A percentile compares a stretch with the other conserved stretches of the same genome.
Evolutionary conservation across 1,284 basidiomycete genomes (phyloP).

Genomic region (Cutaneotrichosporon mucoides): DNA sequence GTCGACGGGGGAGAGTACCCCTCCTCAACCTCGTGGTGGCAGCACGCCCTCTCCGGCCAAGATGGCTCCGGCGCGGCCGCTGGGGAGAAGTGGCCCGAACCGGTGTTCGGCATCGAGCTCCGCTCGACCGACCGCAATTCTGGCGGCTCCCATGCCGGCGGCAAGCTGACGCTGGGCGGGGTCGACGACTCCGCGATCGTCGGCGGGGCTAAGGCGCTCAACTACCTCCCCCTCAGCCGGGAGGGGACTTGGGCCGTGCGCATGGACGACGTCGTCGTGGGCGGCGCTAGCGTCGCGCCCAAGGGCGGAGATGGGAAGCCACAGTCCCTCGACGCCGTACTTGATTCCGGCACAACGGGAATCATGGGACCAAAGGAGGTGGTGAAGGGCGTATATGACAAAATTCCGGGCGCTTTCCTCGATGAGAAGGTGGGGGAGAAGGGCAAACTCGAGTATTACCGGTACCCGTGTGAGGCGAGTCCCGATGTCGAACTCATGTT

Average conservation of each 20-base stretch:
- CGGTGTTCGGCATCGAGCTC: constrained; percentile 75
- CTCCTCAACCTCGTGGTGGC: constrained; percentile 52
- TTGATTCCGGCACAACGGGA: constrained; percentile 78
- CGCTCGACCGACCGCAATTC: neutral
- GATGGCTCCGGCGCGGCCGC: too few species aligned
- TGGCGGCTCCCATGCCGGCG: constrained; percentile 61
- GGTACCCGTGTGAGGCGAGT: constrained; percentile 63
- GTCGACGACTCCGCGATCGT: constrained; percentile 64
- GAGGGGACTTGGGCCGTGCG: constrained; percentile 42
- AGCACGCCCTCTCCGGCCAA: constrained; percentile 58
- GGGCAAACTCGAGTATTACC: constrained; percentile 64
- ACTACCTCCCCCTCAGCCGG: constrained; percentile 9
- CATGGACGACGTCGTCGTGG: constrained; percentile 44
- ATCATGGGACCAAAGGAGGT: constrained; percentile 65
- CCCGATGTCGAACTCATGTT: constrained; percentile 68
- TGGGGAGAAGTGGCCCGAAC: constrained; percentile 45
- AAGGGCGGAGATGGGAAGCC: constrained; percentile 23
- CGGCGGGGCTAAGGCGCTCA: constrained; percentile 62
- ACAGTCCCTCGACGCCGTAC: constrained; percentile 26
- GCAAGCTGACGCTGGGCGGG: constrained; percentile 63
- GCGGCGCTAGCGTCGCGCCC: constrained; percentile 25
- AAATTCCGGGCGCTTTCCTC: constrained; percentile 55
- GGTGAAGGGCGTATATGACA: constrained; percentile 54
- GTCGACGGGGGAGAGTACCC: constrained; percentile 34
- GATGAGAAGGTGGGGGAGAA: constrained; percentile 65